Evolutionary conservation across 2,329 filamentous ascomycete genomes (phyloP), one percentile per base, ranked within the genome.

Genomic region (Sporothrix protearum): DNA sequence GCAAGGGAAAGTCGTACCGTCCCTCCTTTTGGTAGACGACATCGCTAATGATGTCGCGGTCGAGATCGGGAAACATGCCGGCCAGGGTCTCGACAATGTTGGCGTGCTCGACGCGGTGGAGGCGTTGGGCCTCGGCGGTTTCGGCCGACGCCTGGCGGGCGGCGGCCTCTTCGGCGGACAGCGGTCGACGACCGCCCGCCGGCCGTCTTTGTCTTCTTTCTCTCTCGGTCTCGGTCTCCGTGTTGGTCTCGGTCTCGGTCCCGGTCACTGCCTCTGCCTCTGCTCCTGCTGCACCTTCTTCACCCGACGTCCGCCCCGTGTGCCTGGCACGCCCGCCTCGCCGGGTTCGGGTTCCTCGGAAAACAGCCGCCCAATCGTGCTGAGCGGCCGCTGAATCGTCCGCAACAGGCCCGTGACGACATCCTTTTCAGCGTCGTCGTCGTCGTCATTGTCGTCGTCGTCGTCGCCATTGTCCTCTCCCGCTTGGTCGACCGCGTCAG

Each of bases 21-120:
- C 96, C 96, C 81, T 97, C 91, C 82, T 99, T 97, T 83, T 96
- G 89, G 79, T 95, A 90, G 33, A 99, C 96, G 53, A 99, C 96
- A 82, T 99, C 96, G 77, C 94, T 94, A 78, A 99, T 98, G 49
- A 99, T 87, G 66, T 99, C 96, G 77, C 89, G 89, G 80, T 99
- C 96, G 68, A 99, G 84, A 78, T 96, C 94, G 0, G 96, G 96
- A 80, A 99, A 99, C 96, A 99, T 99, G 76, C 93, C 92, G 64
- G 93, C 90, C 71, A 99, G 83, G 47, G 96, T 98, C 81, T 98
- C 96, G 2, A 98, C 95, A 8, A 99, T 90, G 76, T 94, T 95
- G 70, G 88, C 85, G 80, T 98, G 94, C 83, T 99, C 96, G 71
- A 91, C 90, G 47, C 89, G 86, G 76, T 96, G 90, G 73, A 98